A percentile compares a stretch with the other conserved stretches of the same genome.
Evolutionary conservation across 2,329 filamentous ascomycete genomes (phyloP).

Genomic region (Metarhizium humberi): DNA sequence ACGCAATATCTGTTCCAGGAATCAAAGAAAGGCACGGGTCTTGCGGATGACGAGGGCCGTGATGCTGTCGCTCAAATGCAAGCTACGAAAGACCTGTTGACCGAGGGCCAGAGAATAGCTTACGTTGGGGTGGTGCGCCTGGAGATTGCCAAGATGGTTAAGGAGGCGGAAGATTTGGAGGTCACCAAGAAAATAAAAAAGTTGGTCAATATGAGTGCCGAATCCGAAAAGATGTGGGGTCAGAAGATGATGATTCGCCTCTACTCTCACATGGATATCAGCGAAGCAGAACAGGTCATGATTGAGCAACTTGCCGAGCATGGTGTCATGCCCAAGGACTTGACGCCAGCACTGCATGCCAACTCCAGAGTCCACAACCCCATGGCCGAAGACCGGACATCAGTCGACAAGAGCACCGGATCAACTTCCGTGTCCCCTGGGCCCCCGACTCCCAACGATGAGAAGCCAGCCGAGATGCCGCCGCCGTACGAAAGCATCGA

Average conservation of each 20-base stretch:
- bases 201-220: slow-evolving; percentile 56
- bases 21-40: slow-evolving; percentile 42
- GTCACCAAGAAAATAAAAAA: slow-evolving; percentile 62
- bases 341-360: slow-evolving; percentile 79
- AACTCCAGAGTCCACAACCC: slow-evolving; percentile 93
- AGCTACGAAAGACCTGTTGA: slow-evolving; percentile 89
- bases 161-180: slow-evolving; percentile 54
- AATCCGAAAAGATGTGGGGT: slow-evolving; percentile 87
- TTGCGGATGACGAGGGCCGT: slow-evolving; percentile 61
- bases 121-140: slow-evolving; percentile 87
- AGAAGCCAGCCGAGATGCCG: slow-evolving; percentile 40
- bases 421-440: slow-evolving; percentile 12
- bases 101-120: slow-evolving; percentile 89
- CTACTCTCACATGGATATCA: slow-evolving; percentile 96
- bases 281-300: slow-evolving; percentile 87
- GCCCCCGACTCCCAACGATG: slow-evolving; percentile 23
- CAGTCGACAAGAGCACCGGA: slow-evolving; percentile 9
- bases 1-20: slow-evolving; percentile 93
- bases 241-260: slow-evolving; percentile 97
- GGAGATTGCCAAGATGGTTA: slow-evolving; percentile 68
- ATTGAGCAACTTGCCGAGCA: slow-evolving; percentile 94
- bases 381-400: slow-evolving; percentile 46
- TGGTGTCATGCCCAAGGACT: slow-evolving; percentile 74
- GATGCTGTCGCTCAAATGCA: slow-evolving; percentile 87
- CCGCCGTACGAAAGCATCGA: slow-evolving; percentile 55